phyloP scores from a whole-genome alignment of 2,329 filamentous ascomycete species.

The Pseudogymnoascus sp. region DNA sequence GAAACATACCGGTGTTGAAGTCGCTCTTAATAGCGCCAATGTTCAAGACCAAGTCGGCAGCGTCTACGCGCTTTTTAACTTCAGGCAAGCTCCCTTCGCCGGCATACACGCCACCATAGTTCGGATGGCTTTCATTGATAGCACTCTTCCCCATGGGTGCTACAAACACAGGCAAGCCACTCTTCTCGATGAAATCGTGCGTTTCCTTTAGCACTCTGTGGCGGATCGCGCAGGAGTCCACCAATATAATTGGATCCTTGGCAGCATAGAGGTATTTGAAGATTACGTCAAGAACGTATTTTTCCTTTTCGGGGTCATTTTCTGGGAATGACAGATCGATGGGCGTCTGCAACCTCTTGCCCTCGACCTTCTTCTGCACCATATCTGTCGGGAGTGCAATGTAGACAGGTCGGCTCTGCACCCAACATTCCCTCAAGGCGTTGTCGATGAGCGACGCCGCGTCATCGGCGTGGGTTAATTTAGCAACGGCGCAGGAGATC shows the following conservation, averaged over 20 bases:
- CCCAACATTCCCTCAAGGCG: conserved; percentile 65
- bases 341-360: conserved; percentile 59
- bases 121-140: conserved; percentile 67
- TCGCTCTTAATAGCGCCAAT: conserved; percentile 66
- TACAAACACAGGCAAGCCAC: conserved; percentile 73
- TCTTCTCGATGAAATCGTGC: conserved; percentile 64
- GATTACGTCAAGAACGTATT: conserved; percentile 76
- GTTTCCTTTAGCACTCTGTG: conserved; percentile 68
- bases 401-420: conserved; percentile 72
- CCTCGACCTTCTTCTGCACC: conserved; percentile 68
- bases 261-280: conserved; percentile 66
- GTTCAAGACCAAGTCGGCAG: conserved; percentile 62
- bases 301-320: conserved; percentile 66
- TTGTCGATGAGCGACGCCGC: conserved; percentile 72
- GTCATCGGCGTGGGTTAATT: conserved; percentile 61
- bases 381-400: conserved; percentile 78
- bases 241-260: conserved; percentile 68
- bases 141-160: conserved; percentile 86
- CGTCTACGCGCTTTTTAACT: conserved; percentile 58
- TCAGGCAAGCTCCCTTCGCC: conserved; percentile 65
- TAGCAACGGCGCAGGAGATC: conserved; percentile 65
- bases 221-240: conserved; percentile 76
- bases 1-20: conserved; percentile 55
- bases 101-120: conserved; percentile 77
- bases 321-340: conserved; percentile 58